These are phyloP conservation scores for Fagus sylvatica DNA, from an alignment of 306 rosid genomes.

Conservation along the genomic window DNA sequence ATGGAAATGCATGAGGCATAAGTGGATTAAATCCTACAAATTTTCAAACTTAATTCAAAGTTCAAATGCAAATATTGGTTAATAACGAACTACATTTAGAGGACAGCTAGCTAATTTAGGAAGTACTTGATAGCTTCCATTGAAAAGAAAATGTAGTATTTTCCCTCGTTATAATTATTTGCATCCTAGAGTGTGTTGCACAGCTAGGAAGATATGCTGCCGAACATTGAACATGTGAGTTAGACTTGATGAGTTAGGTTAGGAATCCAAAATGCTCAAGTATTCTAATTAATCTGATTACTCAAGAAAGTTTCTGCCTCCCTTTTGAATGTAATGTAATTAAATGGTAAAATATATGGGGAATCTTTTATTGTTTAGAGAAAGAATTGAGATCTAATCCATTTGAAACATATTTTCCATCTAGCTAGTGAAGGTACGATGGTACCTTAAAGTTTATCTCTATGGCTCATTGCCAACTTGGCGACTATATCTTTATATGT, in stretches of 20 bases:
- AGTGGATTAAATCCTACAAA: not conserved
- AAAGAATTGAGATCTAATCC: not conserved
- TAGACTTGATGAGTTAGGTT: not conserved
- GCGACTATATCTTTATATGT: not conserved
- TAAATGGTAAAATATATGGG: too few species aligned
- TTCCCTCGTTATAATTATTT: not conserved
- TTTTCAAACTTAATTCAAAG: not conserved
- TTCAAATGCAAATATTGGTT: not conserved
- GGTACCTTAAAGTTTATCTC: not conserved
- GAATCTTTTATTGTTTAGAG: not conserved
- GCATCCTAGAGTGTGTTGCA: not conserved
- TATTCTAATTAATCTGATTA: too few species aligned
- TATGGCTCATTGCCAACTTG: not conserved
- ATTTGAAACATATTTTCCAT: not conserved
- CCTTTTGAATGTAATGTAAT: too few species aligned
- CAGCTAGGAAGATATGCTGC: not conserved
- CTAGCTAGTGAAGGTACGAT: not conserved
- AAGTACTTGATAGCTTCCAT: not conserved
- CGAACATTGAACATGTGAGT: not conserved
- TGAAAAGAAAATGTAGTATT: not conserved
- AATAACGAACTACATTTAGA: too few species aligned
- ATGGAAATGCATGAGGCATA: too few species aligned
- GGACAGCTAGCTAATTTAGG: too few species aligned
- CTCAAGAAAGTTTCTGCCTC: too few species aligned
- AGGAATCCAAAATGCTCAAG: too few species aligned